Conservation (phyloP, 1,284 basidiomycete species). For the Puccinia polysora region DNA sequence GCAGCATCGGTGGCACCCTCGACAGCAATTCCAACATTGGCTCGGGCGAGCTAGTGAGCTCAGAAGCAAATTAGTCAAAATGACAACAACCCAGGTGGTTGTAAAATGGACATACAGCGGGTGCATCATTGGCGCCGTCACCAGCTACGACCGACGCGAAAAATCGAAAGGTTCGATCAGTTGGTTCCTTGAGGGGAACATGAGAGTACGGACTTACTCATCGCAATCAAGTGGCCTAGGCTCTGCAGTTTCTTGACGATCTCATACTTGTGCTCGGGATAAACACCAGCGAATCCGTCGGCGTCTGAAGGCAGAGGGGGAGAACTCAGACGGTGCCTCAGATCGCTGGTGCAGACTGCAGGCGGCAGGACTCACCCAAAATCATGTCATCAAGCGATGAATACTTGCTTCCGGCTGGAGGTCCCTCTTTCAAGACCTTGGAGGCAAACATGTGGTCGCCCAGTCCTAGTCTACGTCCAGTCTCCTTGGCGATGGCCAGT, state of each 20-base stretch:
- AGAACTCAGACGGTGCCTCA: too few relatives aligned
- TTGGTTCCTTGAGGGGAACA: not conserved
- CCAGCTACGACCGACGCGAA: constrained; percentile 73
- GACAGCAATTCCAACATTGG: constrained; percentile 60
- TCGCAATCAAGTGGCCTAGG: constrained; percentile 55
- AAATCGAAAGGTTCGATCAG: not conserved
- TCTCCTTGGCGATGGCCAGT: constrained; percentile 98
- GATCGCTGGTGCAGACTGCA: too few relatives aligned
- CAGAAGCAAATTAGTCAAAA: not conserved
- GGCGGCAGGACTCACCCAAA: constrained; percentile 15
- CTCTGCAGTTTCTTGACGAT: constrained; percentile 89
- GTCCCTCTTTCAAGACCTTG: constrained; percentile 88
- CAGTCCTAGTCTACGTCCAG: constrained; percentile 89
- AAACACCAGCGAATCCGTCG: constrained; percentile 89
- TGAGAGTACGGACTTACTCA: constrained; percentile 22
- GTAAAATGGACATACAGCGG: constrained; percentile 57
- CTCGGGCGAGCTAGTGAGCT: constrained; percentile 61
- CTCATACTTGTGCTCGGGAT: constrained; percentile 59
- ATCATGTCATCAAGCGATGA: constrained; percentile 76
- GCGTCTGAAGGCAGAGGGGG: constrained; percentile 63
- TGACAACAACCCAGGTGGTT: not conserved
- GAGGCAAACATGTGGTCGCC: constrained; percentile 96
- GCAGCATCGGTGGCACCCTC: constrained; percentile 94
- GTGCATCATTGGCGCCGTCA: constrained; percentile 94
- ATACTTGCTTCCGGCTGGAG: constrained; percentile 70